Evolutionary conservation across 1,139 yeast genomes (phyloP).

Genomic region (Candida pseudocylindracea): DNA sequence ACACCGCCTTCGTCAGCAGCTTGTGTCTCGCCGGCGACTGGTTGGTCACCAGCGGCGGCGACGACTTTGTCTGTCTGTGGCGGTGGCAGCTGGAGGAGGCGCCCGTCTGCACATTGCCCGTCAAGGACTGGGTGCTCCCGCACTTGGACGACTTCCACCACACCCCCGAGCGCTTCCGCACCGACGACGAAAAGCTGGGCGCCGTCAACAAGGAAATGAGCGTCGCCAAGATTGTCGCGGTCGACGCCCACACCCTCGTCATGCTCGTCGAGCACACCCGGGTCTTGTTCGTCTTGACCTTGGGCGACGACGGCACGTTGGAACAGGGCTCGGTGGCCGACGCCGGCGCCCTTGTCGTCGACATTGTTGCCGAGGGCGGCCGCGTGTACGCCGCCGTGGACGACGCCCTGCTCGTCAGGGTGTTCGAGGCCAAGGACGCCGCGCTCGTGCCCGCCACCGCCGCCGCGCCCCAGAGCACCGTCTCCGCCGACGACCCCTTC

Average conservation of each 20-base stretch:
- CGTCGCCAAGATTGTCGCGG: constrained; percentile 21
- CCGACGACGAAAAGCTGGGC: constrained; percentile 10
- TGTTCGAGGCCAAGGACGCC: no score
- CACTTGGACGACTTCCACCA: constrained; percentile 33
- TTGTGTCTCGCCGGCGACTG: constrained; percentile 23
- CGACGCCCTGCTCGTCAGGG: no score
- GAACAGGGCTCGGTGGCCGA: no score
- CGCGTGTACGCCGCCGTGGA: no score
- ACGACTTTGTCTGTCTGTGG: constrained; percentile 57
- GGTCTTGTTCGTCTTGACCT: constrained; percentile 19
- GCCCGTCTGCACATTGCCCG: constrained; percentile 19
- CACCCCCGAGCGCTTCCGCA: constrained; percentile 45
- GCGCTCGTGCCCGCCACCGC: no score
- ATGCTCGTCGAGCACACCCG: constrained; percentile 35
- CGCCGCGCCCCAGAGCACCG: no score
- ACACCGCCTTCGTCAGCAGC: constrained; percentile 56
- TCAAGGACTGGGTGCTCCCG: constrained; percentile 5
- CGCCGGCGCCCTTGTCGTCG: no score
- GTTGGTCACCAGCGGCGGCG: constrained; percentile 83
- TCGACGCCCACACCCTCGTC: constrained; percentile 11
- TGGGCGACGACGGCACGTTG: no score
- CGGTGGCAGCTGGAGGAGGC: constrained; percentile 35
- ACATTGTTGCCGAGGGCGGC: no score
- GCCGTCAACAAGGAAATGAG: constrained; percentile 24
- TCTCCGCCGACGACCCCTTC: no score